Percentiles rank a stretch among this genome's conserved stretches.
phyloP scores from a whole-genome alignment of 2,329 filamentous ascomycete genomes.

The Blastomyces silverae region DNA sequence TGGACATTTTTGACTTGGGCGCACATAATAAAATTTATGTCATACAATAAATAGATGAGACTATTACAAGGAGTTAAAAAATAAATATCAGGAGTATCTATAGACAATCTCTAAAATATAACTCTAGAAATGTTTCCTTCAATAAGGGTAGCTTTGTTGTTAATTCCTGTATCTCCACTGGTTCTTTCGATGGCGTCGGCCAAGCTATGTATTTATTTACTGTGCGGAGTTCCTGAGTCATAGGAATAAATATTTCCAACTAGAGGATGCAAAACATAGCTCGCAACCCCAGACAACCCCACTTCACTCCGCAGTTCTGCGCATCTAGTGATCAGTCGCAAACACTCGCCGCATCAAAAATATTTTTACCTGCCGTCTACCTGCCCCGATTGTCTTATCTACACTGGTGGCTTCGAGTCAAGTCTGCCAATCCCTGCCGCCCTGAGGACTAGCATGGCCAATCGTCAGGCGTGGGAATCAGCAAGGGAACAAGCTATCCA shows the following conservation, averaged over 20 bases:
- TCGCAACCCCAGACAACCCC: neutral
- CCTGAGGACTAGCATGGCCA: neutral
- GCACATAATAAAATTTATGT: no score
- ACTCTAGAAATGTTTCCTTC: neutral
- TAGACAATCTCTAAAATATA: neutral
- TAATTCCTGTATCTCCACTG: neutral
- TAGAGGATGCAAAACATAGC: no score
- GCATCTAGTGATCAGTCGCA: neutral
- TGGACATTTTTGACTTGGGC: neutral
- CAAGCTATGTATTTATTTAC: no score
- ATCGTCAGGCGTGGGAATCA: neutral
- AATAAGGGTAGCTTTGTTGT: neutral
- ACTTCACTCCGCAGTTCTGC: neutral
- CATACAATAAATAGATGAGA: neutral
- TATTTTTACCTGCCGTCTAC: neutral
- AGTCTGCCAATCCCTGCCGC: neutral
- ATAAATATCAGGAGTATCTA: neutral
- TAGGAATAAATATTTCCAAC: no score
- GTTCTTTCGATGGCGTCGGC: neutral
- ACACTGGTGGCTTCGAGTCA: neutral
- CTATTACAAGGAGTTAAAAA: neutral
- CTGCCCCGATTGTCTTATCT: neutral
- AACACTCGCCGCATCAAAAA: neutral
- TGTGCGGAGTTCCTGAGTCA: neutral
- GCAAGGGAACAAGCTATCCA: neutral